These are phyloP conservation scores for Giardia muris DNA, from an alignment of 208 protist genomes.

Conservation along the genomic window DNA sequence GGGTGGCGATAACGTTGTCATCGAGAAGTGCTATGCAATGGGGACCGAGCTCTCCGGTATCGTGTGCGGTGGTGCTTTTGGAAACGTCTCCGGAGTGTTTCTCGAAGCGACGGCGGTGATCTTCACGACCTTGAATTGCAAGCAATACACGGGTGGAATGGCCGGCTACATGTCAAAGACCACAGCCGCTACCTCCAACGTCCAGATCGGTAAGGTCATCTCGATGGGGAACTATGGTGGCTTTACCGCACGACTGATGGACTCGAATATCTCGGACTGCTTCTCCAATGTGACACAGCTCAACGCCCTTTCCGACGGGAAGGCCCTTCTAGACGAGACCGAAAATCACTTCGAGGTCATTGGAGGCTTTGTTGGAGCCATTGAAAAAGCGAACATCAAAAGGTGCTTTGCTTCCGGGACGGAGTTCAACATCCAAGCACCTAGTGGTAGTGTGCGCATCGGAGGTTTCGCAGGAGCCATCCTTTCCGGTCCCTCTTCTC, in stretches of 20 bases:
- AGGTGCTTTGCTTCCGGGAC: neutral
- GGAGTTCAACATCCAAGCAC: neutral
- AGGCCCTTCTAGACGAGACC: too few species aligned
- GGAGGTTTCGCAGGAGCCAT: neutral
- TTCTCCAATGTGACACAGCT: neutral
- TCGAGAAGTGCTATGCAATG: neutral
- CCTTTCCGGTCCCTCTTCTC: neutral
- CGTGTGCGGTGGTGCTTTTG: neutral
- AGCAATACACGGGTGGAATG: too few species aligned
- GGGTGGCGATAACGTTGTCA: neutral
- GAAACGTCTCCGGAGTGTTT: too few species aligned
- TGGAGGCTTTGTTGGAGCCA: neutral
- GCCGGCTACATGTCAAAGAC: too few species aligned
- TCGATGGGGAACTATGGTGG: too few species aligned
- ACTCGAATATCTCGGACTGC: neutral
- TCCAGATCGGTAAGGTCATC: too few species aligned
- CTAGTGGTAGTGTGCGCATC: neutral
- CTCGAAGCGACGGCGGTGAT: too few species aligned
- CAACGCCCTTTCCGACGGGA: neutral
- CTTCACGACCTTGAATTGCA: too few species aligned
- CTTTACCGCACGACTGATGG: neutral
- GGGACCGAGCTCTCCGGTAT: neutral
- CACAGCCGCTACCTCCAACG: too few species aligned
- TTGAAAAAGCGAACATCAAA: neutral
- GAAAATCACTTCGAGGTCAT: too few species aligned